Conservation (phyloP, 306 rosid genomes). For the Dalbergia cochinchinensis region DNA sequence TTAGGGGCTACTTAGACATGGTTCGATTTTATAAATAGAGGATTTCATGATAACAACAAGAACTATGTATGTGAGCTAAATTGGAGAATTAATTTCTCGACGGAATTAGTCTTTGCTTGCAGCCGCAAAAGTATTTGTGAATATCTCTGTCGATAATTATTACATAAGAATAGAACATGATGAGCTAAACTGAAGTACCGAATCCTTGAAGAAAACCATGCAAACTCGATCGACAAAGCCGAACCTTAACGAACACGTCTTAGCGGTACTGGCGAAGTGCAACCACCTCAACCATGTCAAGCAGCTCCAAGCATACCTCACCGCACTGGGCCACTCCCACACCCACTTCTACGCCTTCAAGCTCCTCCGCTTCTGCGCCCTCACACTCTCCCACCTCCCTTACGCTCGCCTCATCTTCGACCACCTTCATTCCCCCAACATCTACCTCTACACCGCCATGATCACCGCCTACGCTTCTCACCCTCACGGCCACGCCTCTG, state of each 20-base stretch:
- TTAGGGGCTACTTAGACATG: too few species aligned
- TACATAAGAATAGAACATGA: too few species aligned
- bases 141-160: too few species aligned
- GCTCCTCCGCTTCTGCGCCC: conserved; percentile 71
- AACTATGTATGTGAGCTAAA: too few species aligned
- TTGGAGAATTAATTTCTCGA: too few species aligned
- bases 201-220: background rate
- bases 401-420: conserved; percentile 73
- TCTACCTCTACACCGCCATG: conserved; percentile 71
- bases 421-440: conserved; percentile 61
- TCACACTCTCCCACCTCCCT: conserved; percentile 59
- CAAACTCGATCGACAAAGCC: background rate
- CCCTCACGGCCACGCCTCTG: conserved; percentile 45
- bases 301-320: conserved; percentile 72
- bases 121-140: too few species aligned
- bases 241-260: conserved; percentile 52
- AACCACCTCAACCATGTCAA: conserved; percentile 64
- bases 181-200: background rate
- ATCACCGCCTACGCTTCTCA: conserved; percentile 72
- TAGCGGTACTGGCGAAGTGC: conserved; percentile 57
- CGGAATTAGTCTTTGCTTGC: too few species aligned
- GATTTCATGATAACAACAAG: too few species aligned
- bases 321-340: conserved; percentile 65
- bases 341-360: conserved; percentile 80
- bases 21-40: too few species aligned